Evolutionary conservation across 1,284 basidiomycete species (phyloP), one percentile per base, ranked within the genome.

Genomic region (Cryptococcus neoformans): DNA sequence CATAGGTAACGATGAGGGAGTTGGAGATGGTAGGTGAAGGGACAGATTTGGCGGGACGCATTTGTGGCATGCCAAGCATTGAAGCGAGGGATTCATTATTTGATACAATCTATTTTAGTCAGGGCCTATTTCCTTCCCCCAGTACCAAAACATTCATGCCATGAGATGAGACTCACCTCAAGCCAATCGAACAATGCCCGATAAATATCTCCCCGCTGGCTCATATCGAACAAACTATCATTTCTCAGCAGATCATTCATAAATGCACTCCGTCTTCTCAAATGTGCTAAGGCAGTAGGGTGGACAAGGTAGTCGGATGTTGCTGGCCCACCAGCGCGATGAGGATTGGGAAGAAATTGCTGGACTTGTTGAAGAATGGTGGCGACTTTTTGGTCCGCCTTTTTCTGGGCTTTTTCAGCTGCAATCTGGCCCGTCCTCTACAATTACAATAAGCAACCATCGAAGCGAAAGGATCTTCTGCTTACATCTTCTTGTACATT

Each of bases 1-100:
- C 92, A 71, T 95, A 96, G 36, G 88, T 76, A 59, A 92, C 86
- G 6, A 62, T 49, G 14, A 56, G 41, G 11, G 61, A 56, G 8
- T 48, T 16, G 6, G 53, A 41, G 4, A 56, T 55, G 3, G 56
- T 49, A 1, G 63, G 59, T 0, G 60, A 44, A 0, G 63, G 59
- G 14, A 44, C 47, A 4, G 51, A 51, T 12, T 44, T 45, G 40
- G 53, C 47, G 0, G 70, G 63, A 3, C 88, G 85, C 91, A 94
- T 94, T 70, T 91, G 91, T 1, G 92, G 91, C 90, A 93, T 94
- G 0, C 88, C 92, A 84, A 95, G 90, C 88, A 94, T 92, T 64
- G 88, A 89, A 2, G 90, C 90, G 35, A 94, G 78, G 3, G 89
- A 87, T 80, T 94, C 92, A 63, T 95, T 91, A 65, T 86, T 87